A percentile compares a stretch with the other conserved stretches of the same genome.
These are phyloP conservation scores for Mycena citricolor DNA, from an alignment of 1,284 basidiomycete genomes.

Conservation along the genomic window DNA sequence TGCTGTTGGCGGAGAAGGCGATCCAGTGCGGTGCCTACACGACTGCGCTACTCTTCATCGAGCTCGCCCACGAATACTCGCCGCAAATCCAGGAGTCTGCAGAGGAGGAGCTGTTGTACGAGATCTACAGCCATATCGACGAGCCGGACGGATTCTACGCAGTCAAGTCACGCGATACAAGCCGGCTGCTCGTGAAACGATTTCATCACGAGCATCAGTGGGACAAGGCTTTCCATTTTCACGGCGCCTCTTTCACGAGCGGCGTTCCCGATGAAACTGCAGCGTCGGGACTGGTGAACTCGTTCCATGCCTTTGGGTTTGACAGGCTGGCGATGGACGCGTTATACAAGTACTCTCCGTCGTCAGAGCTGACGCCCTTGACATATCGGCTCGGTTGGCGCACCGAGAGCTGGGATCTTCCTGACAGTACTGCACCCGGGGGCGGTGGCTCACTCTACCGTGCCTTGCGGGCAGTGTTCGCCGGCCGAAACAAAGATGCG, in stretches of 20 bases:
- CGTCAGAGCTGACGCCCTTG: conserved; percentile 40
- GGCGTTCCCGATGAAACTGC: conserved; percentile 40
- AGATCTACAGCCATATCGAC: conserved; percentile 92
- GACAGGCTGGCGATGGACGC: conserved; percentile 74
- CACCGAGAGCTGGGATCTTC: conserved; percentile 90
- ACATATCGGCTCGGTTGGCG: conserved; percentile 86
- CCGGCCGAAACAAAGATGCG: conserved; percentile 58
- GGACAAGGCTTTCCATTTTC: conserved; percentile 87
- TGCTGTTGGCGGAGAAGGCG: conserved; percentile 73
- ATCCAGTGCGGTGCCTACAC: conserved; percentile 82
- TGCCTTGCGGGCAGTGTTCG: conserved; percentile 75
- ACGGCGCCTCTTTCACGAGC: conserved; percentile 82
- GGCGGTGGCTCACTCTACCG: conserved; percentile 71
- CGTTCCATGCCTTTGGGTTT: conserved; percentile 88
- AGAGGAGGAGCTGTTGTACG: conserved; percentile 75
- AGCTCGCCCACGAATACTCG: conserved; percentile 68
- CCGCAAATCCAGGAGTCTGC: conserved; percentile 29
- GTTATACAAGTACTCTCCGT: conserved; percentile 44
- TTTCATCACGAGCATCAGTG: conserved; percentile 93
- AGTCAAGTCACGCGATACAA: conserved; percentile 75
- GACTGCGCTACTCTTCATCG: conserved; percentile 87
- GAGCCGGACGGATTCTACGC: conserved; percentile 99
- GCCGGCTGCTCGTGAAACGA: conserved; percentile 76
- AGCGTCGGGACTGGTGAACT: conserved; percentile 61
- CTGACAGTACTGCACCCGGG: conserved; percentile 49